Percentiles rank a stretch among this genome's conserved stretches.
Evolutionary conservation across 1,284 basidiomycete genomes (phyloP).

Genomic region (Xanthoconium separans): DNA sequence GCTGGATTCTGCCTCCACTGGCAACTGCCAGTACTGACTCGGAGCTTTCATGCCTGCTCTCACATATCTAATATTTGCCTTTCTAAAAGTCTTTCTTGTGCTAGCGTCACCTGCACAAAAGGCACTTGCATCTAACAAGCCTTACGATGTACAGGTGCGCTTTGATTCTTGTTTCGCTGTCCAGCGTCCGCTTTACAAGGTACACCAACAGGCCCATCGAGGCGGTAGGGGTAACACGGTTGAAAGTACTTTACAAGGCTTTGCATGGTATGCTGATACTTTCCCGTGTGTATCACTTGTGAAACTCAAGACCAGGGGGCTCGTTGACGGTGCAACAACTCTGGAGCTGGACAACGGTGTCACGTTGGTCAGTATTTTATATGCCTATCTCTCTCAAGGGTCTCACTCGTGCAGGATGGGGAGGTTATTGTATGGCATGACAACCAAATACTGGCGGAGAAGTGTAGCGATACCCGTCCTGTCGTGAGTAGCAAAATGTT

Average conservation of each 20-base stretch:
- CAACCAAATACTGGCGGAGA: slow-evolving; percentile 56
- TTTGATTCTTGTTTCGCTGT: not conserved
- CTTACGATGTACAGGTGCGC: slow-evolving; percentile 48
- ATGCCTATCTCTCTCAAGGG: not conserved
- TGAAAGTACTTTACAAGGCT: slow-evolving; percentile 68
- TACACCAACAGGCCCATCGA: slow-evolving; percentile 61
- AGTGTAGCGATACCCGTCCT: slow-evolving; percentile 67
- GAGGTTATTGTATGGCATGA: slow-evolving; percentile 80
- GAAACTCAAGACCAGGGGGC: slow-evolving; percentile 45
- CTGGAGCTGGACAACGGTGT: slow-evolving; percentile 79
- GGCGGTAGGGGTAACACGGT: slow-evolving; percentile 73
- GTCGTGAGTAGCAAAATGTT: slow-evolving; percentile 40
- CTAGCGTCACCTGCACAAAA: slow-evolving; percentile 32
- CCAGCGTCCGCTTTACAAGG: not conserved
- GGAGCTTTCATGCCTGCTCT: slow-evolving; percentile 14
- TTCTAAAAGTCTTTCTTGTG: slow-evolving; percentile 12
- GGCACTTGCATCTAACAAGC: slow-evolving; percentile 16
- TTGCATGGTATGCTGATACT: slow-evolving; percentile 58
- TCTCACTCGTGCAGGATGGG: slow-evolving; percentile 52
- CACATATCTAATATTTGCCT: slow-evolving; percentile 6
- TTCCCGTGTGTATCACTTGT: not conserved
- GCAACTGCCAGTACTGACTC: not conserved
- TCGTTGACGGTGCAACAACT: slow-evolving; percentile 72
- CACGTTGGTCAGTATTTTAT: slow-evolving; percentile 48
- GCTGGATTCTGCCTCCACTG: not conserved